phyloP scores from a whole-genome alignment of 345 rosid genomes.

The Syzygium aromaticum region DNA sequence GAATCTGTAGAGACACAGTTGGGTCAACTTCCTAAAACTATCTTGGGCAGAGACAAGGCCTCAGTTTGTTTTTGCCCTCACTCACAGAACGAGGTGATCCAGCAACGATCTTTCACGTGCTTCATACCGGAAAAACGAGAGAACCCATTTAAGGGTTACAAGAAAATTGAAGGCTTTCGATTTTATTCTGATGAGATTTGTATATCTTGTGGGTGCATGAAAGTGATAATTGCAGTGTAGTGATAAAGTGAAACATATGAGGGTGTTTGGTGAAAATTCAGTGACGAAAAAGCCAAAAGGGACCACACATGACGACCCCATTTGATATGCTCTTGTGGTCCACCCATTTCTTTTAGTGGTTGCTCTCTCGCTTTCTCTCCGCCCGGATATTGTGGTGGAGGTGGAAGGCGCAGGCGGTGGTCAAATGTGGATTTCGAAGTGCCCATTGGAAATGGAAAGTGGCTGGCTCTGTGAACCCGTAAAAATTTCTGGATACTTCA shows the following conservation, averaged over 20 bases:
- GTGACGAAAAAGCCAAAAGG: background rate
- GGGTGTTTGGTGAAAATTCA: background rate
- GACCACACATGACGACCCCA: conserved; percentile 1
- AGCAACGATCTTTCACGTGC: background rate
- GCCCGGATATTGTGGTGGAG: background rate
- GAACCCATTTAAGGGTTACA: background rate
- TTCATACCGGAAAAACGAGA: background rate
- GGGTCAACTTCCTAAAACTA: background rate
- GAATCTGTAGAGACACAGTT: background rate
- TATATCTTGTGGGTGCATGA: background rate
- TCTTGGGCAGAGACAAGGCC: background rate
- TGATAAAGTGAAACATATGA: background rate
- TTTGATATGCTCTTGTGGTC: background rate
- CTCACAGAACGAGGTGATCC: background rate
- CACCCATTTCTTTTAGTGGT: background rate
- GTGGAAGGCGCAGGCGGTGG: background rate
- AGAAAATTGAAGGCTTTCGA: background rate
- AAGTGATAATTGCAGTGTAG: background rate
- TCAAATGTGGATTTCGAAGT: background rate
- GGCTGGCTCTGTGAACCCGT: background rate
- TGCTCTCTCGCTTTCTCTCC: background rate
- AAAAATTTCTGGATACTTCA: background rate
- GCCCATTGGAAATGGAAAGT: background rate
- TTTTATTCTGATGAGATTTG: background rate
- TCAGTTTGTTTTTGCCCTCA: background rate